Evolutionary conservation across 2,329 filamentous ascomycete species (phyloP).

Genomic region (Capronia coronata): DNA sequence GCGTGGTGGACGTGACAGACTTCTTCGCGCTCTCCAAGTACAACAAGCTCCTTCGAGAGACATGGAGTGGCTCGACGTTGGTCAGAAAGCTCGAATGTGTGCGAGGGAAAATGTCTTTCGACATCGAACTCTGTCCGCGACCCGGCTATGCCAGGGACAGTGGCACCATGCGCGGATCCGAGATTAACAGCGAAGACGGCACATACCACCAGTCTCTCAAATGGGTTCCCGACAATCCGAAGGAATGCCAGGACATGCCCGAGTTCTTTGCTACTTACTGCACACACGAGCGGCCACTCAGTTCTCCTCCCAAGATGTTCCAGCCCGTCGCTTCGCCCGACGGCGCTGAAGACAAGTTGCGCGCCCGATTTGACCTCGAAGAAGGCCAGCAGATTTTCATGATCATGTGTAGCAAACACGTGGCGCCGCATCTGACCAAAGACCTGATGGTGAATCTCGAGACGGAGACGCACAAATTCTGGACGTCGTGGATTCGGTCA

Average conservation of each 20-base stretch:
- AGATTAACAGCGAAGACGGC: constrained; percentile 15
- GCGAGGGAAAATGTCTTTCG: constrained; percentile 57
- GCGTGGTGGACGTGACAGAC: constrained; percentile 65
- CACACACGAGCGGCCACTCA: constrained; percentile 11
- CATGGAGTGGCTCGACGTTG: constrained; percentile 38
- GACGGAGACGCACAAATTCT: constrained; percentile 63
- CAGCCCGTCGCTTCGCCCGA: constrained; percentile 6
- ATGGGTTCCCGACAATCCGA: constrained; percentile 9
- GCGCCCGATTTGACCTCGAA: constrained; percentile 19
- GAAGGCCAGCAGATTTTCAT: constrained; percentile 22
- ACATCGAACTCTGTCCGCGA: constrained; percentile 65
- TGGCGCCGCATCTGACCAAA: constrained; percentile 19
- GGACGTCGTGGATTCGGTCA: constrained; percentile 66
- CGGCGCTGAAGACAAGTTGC: constrained; percentile 1
- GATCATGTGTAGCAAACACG: constrained; percentile 20
- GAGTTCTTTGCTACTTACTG: constrained; percentile 21
- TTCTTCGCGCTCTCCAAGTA: constrained; percentile 67
- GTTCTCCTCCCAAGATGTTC: constrained; percentile 12
- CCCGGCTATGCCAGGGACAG: constrained; percentile 62
- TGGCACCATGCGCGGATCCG: constrained; percentile 49
- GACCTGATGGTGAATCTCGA: constrained; percentile 38
- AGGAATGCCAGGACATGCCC: constrained; percentile 7
- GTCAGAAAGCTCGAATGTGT: constrained; percentile 67
- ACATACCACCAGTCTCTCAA: constrained; percentile 14
- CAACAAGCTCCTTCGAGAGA: constrained; percentile 37